A percentile compares a stretch with the other conserved stretches of the same genome.
Conservation (phyloP, 306 rosid species). For the Quercus parvula region DNA sequence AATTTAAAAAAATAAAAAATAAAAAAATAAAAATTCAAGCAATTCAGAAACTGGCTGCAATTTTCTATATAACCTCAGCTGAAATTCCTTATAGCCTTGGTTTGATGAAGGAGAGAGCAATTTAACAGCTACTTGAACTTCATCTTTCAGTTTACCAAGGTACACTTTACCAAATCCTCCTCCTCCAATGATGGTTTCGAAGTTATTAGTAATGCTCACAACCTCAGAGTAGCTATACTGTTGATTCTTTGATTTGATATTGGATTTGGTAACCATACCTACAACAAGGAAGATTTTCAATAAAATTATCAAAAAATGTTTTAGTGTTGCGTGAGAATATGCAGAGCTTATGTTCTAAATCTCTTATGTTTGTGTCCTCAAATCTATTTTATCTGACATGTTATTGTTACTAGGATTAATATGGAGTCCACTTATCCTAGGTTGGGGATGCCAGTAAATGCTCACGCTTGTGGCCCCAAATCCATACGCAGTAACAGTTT, state of each 20-base stretch:
- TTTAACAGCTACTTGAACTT: not conserved
- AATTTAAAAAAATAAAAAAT: too few species aligned
- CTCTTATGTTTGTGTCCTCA: not conserved
- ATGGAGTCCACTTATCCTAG: too few species aligned
- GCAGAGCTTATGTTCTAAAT: not conserved
- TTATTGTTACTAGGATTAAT: not conserved
- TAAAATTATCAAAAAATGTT: not conserved
- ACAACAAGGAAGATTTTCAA: not conserved
- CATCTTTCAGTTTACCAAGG: constrained; percentile 15
- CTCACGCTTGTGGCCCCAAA: too few species aligned
- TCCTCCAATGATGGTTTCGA: constrained; percentile 30
- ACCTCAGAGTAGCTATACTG: constrained; percentile 25
- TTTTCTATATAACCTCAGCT: constrained; percentile 4
- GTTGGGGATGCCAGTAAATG: too few species aligned
- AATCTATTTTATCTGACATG: not conserved
- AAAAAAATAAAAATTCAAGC: too few species aligned
- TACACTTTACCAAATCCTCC: constrained; percentile 56
- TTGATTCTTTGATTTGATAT: constrained; percentile 13
- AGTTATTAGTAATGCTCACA: constrained; percentile 31
- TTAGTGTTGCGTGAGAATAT: not conserved
- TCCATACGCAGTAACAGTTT: too few species aligned
- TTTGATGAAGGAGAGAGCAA: too few species aligned
- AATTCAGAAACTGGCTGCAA: too few species aligned
- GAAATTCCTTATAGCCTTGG: too few species aligned
- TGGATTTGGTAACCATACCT: not conserved